phyloP scores from a whole-genome alignment of 371 early-diverging fungal genomes.

The Mucor saturninus region DNA sequence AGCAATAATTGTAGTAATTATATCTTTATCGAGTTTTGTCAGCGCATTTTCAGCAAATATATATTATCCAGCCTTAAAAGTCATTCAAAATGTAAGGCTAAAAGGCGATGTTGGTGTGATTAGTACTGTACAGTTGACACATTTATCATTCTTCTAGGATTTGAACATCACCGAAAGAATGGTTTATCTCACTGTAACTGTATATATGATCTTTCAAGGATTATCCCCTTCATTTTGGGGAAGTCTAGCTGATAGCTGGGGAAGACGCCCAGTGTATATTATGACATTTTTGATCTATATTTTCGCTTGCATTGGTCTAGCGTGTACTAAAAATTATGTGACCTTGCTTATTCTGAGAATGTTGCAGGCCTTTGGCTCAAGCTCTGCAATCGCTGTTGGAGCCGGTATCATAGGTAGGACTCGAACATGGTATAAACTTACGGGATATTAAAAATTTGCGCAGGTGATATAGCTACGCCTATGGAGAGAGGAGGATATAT shows the following conservation, averaged over 20 bases:
- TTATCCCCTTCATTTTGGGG: conserved; percentile 65
- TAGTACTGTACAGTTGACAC: no score
- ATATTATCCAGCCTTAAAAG: conserved; percentile 23
- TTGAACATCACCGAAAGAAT: conserved; percentile 13
- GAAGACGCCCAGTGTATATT: conserved; percentile 70
- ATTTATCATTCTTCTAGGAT: not conserved
- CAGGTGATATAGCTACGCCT: conserved; percentile 61
- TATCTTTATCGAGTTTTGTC: conserved; percentile 13
- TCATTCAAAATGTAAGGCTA: conserved; percentile 14
- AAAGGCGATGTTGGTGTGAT: not conserved
- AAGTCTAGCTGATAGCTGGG: conserved; percentile 63
- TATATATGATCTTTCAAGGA: conserved; percentile 53
- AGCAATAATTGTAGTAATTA: conserved; percentile 4
- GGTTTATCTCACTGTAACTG: conserved; percentile 43
- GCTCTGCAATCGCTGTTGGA: conserved; percentile 70
- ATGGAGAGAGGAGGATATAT: conserved; percentile 69
- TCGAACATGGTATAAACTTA: no score
- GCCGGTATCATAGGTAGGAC: conserved; percentile 64
- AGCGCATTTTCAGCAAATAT: conserved; percentile 30
- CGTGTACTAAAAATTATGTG: conserved; percentile 52
- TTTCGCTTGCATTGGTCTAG: conserved; percentile 63
- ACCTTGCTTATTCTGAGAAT: conserved; percentile 63
- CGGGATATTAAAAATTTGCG: no score
- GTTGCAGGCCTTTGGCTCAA: conserved; percentile 69
- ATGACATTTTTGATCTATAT: conserved; percentile 63